These are phyloP conservation scores for Stephania cephalantha DNA, from an alignment of 164 flowering plant species.

Conservation along the genomic window DNA sequence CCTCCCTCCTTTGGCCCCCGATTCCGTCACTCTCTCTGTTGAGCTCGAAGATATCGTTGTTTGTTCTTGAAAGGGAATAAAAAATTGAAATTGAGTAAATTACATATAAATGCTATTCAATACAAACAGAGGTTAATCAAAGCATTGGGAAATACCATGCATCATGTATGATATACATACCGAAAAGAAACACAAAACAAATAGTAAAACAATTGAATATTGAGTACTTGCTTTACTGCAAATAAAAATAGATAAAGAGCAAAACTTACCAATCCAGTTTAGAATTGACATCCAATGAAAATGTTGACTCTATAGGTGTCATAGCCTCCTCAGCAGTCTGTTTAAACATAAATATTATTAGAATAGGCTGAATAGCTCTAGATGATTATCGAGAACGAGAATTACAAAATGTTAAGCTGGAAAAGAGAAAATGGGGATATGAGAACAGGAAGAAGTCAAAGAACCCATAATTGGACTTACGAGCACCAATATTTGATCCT, in stretches of 20 bases:
- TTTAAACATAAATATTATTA: conserved; percentile 3
- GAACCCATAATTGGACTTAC: not conserved
- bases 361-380: not conserved
- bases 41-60: too few species aligned
- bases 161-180: too few species aligned
- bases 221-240: not conserved
- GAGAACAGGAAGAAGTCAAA: not conserved
- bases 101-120: too few species aligned
- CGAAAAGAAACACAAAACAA: not conserved
- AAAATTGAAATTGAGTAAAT: too few species aligned
- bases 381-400: not conserved
- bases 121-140: too few species aligned
- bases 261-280: conserved; percentile 83
- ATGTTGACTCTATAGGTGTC: conserved; percentile 99
- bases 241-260: not conserved
- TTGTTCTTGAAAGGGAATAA: too few species aligned
- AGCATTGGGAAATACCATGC: too few species aligned
- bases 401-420: not conserved
- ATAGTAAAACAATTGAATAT: not conserved
- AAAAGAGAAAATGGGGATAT: not conserved
- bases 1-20: too few species aligned
- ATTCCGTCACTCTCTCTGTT: too few species aligned
- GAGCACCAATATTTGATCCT: too few species aligned
- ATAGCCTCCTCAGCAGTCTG: conserved; percentile 99
- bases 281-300: conserved; percentile 92